phyloP scores from a whole-genome alignment of 2,329 filamentous ascomycete species.

The Cladosporium sphaerospermum region DNA sequence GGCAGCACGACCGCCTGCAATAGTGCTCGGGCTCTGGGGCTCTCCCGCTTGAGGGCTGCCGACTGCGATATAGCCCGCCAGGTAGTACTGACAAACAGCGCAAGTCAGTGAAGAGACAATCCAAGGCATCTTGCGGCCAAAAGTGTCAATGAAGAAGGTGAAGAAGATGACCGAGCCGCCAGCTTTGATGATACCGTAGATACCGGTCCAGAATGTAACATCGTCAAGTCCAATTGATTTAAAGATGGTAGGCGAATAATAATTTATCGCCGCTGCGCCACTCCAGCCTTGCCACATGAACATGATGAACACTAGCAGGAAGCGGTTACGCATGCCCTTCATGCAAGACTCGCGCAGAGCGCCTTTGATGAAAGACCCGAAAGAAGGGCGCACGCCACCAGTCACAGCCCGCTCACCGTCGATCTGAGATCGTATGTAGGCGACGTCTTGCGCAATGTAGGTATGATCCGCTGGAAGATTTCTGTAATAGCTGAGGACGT shows the following conservation, averaged over 20 bases:
- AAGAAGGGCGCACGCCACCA: slow-evolving; percentile 24
- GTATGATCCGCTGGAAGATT: slow-evolving; percentile 17
- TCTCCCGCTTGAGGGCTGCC: slow-evolving; percentile 27
- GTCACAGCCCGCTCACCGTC: slow-evolving; percentile 27
- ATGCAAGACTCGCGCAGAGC: slow-evolving; percentile 26
- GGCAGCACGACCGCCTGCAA: slow-evolving; percentile 34
- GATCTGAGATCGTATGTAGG: slow-evolving; percentile 29
- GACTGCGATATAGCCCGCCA: slow-evolving; percentile 33
- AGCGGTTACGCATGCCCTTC: slow-evolving; percentile 37
- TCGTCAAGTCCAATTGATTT: slow-evolving; percentile 31
- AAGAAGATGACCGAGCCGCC: slow-evolving; percentile 33
- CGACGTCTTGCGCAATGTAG: slow-evolving; percentile 27
- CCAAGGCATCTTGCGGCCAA: slow-evolving; percentile 30
- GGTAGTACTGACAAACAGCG: slow-evolving; percentile 33
- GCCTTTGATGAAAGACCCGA: slow-evolving; percentile 27
- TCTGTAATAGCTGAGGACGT: slow-evolving; percentile 19
- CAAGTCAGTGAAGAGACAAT: slow-evolving; percentile 30
- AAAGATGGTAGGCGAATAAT: slow-evolving; percentile 33
- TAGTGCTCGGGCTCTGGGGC: slow-evolving; percentile 27
- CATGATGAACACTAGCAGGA: slow-evolving; percentile 35
- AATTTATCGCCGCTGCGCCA: slow-evolving; percentile 33
- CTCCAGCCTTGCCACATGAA: slow-evolving; percentile 32
- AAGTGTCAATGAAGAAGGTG: slow-evolving; percentile 33
- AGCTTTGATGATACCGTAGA: slow-evolving; percentile 35
- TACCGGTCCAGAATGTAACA: slow-evolving; percentile 32